Evolutionary conservation across 768 basidiomycete species (phyloP), one percentile per base, ranked within the genome.

Genomic region (Cubamyces sp.): DNA sequence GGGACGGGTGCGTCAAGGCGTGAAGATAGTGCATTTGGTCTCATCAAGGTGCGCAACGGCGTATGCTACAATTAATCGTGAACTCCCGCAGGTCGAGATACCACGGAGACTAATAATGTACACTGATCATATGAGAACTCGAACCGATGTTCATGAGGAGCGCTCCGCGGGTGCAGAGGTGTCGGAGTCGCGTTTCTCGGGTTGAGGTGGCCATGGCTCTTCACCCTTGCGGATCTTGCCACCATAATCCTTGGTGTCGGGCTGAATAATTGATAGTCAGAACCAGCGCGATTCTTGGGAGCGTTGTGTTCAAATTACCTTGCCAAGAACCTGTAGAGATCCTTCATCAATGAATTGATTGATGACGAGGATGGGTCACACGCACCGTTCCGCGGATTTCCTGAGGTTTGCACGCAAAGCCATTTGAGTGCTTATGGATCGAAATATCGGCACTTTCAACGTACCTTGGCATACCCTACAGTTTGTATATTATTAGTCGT

Each of bases 381-480:
- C 62, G 16, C 34, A 64, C 62, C 15, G 62, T 64, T 12, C 62
- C 62, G 1, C 62, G 57, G n/a, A 64, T 59, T 25, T 64, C 62
- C 57, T 62, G n/a, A 16, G n/a, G 18, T 41, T 8, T 7, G 7
- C 3, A 45, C 8, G 16, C 4, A 42, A 28, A 5, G 12, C 16
- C 18, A 21, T 26, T 2, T 25, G 23, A 40, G 48, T 49, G 1
- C 25, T 23, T 8, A 28, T 30, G 8, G 8, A 34, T 21, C 15
- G 39, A 42, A 23, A 14, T n/a, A 15, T 15, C 41, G 34, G n/a
- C 25, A 19, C 4, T 5, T 28, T 1, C 1, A 1, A 8, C 55
- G 9, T 62, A 57, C 61, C 61, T 64, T 64, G 1, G 62, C 62
- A 25, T 64, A 59, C 0, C 62, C 62, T 64, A 41, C 5, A 37